A percentile compares a stretch with the other conserved stretches of the same genome.
Evolutionary conservation across 2,329 filamentous ascomycete genomes (phyloP).

Genomic region (Massarina eburnea): DNA sequence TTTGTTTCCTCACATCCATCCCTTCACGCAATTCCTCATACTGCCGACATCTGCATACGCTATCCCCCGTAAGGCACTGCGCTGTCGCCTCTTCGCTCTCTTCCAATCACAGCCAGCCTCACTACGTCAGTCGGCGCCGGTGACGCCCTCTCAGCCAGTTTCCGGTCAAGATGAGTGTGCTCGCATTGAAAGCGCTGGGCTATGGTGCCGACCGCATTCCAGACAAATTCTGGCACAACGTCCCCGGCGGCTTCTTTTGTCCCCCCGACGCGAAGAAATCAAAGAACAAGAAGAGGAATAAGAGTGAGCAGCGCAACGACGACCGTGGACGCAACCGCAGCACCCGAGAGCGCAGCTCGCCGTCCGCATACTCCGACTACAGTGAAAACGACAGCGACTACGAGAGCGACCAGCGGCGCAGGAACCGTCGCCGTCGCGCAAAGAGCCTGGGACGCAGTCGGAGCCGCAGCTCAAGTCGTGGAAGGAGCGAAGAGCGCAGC

Average conservation of each 20-base stretch:
- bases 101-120: slow-evolving; percentile 36
- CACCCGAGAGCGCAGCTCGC: slow-evolving; percentile 28
- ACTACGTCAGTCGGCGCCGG: slow-evolving; percentile 34
- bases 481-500: slow-evolving; percentile 26
- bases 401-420: slow-evolving; percentile 28
- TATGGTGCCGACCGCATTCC: slow-evolving; percentile 43
- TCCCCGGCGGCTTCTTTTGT: slow-evolving; percentile 43
- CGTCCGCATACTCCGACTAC: slow-evolving; percentile 31
- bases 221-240: slow-evolving; percentile 41
- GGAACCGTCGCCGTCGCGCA: slow-evolving; percentile 26
- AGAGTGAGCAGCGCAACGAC: slow-evolving; percentile 16
- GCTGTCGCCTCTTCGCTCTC: slow-evolving; percentile 12
- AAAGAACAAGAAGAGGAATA: slow-evolving; percentile 21
- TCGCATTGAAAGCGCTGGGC: slow-evolving; percentile 42
- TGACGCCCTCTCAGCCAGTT: slow-evolving; percentile 22
- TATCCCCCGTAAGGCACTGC: slow-evolving; percentile 25
- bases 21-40: background rate
- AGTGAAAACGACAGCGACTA: slow-evolving; percentile 36
- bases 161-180: slow-evolving; percentile 35
- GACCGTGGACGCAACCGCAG: slow-evolving; percentile 15
- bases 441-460: slow-evolving; percentile 26
- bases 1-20: slow-evolving; percentile 1
- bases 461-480: slow-evolving; percentile 27
- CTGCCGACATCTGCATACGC: slow-evolving; percentile 19
- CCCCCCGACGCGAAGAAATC: slow-evolving; percentile 30